Percentiles rank a stretch among this genome's conserved stretches.
Conservation (phyloP, 495 filamentous ascomycete genomes). For the Aspergillus hancockii region DNA sequence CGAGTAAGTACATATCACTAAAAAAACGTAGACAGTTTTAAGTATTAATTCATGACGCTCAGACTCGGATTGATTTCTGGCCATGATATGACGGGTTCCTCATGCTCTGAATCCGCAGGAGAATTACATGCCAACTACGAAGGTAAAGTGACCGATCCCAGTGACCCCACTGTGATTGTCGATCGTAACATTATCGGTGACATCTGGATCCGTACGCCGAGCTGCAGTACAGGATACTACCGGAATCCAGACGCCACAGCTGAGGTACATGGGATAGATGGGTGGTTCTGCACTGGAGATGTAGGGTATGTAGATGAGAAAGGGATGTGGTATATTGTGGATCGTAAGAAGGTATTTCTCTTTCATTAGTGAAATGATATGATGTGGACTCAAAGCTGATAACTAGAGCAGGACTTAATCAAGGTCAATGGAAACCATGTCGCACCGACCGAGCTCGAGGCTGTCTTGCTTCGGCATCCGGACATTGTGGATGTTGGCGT, state of each 20-base stretch:
- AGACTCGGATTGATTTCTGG: too few species aligned
- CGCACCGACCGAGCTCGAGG: background rate
- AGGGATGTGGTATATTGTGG: constrained; percentile 1
- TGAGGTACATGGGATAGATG: background rate
- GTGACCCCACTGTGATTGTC: background rate
- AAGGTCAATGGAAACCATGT: constrained; percentile 1
- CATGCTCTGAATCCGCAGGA: background rate
- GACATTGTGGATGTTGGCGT: too few species aligned
- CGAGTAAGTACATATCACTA: too few species aligned
- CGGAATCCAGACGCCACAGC: background rate
- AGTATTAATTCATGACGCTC: too few species aligned
- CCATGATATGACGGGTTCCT: background rate
- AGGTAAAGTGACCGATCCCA: background rate
- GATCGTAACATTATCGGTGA: background rate
- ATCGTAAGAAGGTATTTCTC: constrained; percentile 7
- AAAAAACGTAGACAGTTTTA: too few species aligned
- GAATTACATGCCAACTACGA: background rate
- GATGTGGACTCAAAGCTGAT: background rate
- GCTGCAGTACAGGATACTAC: background rate
- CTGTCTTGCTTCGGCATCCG: background rate
- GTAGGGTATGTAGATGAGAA: background rate
- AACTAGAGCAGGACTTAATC: background rate
- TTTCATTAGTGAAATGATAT: too few species aligned
- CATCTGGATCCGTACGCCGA: background rate
- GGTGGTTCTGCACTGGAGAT: constrained; percentile 2